Percentiles rank a stretch among this genome's conserved stretches.
phyloP scores from a whole-genome alignment of 495 filamentous ascomycete species.

The Aspergillus sclerotioniger region DNA sequence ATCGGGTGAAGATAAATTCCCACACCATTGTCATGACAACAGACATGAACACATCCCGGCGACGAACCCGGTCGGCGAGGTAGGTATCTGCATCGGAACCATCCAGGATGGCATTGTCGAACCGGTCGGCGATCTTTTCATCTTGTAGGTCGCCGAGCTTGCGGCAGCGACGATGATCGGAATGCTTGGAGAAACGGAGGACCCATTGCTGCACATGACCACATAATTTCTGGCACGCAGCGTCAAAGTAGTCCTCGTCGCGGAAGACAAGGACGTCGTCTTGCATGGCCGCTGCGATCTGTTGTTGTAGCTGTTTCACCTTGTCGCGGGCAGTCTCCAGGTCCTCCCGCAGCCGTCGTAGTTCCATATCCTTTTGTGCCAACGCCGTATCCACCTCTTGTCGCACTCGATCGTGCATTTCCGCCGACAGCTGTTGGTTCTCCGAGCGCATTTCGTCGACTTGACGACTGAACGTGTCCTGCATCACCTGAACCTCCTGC shows the following conservation, averaged over 20 bases:
- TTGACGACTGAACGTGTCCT: conserved; percentile 55
- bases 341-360: conserved; percentile 71
- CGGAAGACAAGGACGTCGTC: conserved; percentile 74
- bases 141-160: conserved; percentile 76
- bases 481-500: conserved; percentile 57
- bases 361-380: conserved; percentile 73
- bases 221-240: conserved; percentile 89
- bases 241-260: conserved; percentile 93
- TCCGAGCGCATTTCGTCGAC: conserved; percentile 60
- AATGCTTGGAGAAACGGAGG: conserved; percentile 92
- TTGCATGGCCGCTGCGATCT: conserved; percentile 69
- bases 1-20: conserved; percentile 96
- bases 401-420: conserved; percentile 63
- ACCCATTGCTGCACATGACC: conserved; percentile 96
- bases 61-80: conserved; percentile 77
- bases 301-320: conserved; percentile 76
- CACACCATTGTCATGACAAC: conserved; percentile 97
- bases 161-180: conserved; percentile 80
- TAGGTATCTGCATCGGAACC: conserved; percentile 86
- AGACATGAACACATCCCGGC: conserved; percentile 93
- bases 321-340: conserved; percentile 74
- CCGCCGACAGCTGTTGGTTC: conserved; percentile 55
- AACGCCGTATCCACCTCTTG: conserved; percentile 59
- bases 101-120: conserved; percentile 91
- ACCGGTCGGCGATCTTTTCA: conserved; percentile 84